Conservation (phyloP, 345 rosid species). For the Brassica incana region DNA sequence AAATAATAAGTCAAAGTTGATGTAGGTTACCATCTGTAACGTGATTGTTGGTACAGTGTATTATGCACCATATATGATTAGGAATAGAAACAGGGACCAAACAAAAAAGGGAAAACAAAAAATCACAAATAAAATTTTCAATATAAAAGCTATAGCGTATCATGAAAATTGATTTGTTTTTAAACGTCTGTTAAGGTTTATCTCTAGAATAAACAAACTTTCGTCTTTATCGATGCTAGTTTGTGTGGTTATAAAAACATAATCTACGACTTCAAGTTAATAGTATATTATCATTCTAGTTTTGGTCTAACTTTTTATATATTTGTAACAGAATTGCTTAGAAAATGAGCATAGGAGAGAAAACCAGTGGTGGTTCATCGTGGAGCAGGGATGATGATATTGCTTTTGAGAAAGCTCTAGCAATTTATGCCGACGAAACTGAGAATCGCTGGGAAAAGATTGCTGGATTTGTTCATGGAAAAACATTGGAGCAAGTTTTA, state of each 20-base stretch:
- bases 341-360: constrained; percentile 54
- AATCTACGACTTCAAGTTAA: background rate
- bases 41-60: background rate
- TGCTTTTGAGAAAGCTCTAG: constrained; percentile 80
- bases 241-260: background rate
- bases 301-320: background rate
- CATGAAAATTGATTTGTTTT: background rate
- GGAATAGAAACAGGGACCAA: background rate
- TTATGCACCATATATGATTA: background rate
- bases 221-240: background rate
- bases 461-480: constrained; percentile 62
- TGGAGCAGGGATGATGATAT: constrained; percentile 80
- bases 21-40: background rate
- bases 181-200: background rate
- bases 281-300: background rate
- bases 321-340: constrained; percentile 18
- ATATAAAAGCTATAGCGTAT: background rate
- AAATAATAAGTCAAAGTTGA: background rate
- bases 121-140: background rate
- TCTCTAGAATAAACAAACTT: background rate
- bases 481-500: constrained; percentile 60
- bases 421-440: constrained; percentile 55
- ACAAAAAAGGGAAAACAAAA: background rate
- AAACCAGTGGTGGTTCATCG: constrained; percentile 48
- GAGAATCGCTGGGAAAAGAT: constrained; percentile 53